These are phyloP conservation scores for Candida buenavistaensis DNA, from an alignment of 1,139 yeast species.

Conservation along the genomic window DNA sequence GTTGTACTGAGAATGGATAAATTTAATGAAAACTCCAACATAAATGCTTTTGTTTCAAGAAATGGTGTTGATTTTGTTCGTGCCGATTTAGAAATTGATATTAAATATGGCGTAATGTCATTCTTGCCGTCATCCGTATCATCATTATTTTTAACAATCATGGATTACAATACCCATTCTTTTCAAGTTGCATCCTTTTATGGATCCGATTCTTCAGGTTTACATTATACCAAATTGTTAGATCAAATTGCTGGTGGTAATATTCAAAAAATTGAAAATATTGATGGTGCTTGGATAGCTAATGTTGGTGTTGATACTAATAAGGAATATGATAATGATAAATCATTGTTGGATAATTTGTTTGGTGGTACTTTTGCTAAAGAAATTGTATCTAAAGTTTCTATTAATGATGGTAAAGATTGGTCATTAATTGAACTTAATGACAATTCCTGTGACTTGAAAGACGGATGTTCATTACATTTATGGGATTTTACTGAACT, in stretches of 20 bases:
- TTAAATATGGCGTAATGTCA: slow-evolving; percentile 44
- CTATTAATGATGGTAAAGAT: slow-evolving; percentile 64
- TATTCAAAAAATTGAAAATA: slow-evolving; percentile 53
- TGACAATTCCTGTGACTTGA: slow-evolving; percentile 47
- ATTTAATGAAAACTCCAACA: slow-evolving; percentile 38
- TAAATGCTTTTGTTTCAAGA: slow-evolving; percentile 55
- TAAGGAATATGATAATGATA: slow-evolving; percentile 16
- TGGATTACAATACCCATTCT: slow-evolving; percentile 26
- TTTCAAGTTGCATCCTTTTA: slow-evolving; percentile 39
- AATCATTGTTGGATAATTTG: slow-evolving; percentile 26
- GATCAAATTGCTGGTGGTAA: slow-evolving; percentile 45
- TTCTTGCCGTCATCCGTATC: slow-evolving; percentile 57
- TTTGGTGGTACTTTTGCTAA: slow-evolving; percentile 25
- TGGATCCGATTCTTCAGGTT: slow-evolving; percentile 65
- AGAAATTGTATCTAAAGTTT: slow-evolving; percentile 32
- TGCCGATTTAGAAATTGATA: slow-evolving; percentile 52
- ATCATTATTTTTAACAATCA: slow-evolving; percentile 55
- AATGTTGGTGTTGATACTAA: slow-evolving; percentile 32
- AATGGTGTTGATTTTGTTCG: slow-evolving; percentile 53
- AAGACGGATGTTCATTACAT: slow-evolving; percentile 57
- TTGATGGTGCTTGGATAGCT: slow-evolving; percentile 75
- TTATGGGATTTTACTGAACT: slow-evolving; percentile 50
- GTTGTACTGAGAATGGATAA: slow-evolving; percentile 52
- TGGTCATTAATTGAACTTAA: slow-evolving; percentile 57
- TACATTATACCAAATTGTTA: slow-evolving; percentile 48